Evolutionary conservation across 139 green algal species (phyloP), one percentile per base, ranked within the genome.

Genomic region (Zygnema cylindricum): DNA sequence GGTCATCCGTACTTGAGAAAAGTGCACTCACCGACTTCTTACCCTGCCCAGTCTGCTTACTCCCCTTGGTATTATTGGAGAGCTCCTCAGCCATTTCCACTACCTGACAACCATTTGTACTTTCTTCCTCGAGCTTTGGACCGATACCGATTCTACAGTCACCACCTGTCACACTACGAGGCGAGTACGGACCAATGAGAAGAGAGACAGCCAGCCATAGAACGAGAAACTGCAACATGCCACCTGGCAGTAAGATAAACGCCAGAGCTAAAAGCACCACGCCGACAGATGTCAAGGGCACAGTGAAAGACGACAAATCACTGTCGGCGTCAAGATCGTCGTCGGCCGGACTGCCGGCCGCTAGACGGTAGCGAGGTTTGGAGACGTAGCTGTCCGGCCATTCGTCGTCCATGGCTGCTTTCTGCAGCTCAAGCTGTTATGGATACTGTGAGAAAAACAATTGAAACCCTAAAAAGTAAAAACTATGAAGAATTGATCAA

Each of bases 61-160:
- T 16, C 71, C 71, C 36, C 71, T 79, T 79, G 36, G 7, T 79
- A 63, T 63, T 63, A 16, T 63, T 63, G 7, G 7, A 7, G 7
- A 25, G 49, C 49, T 63, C 16, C 49, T 88, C 75, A 36, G 77
- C 82, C n/a, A n/a, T n/a, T n/a, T n/a, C n/a, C n/a, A n/a, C n/a
- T n/a, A n/a, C n/a, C n/a, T n/a, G n/a, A n/a, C n/a, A n/a, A 40
- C 84, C 82, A 1, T 36, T 75, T 69, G 87, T 22, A 1, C 3
- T 0, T 39, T 88, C 35, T 42, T 42, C 35, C 42, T 81, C 39
- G 33, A 88, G 11, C 82, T 42, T 23, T 36, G 38, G 39, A 16
- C 82, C 82, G 22, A 88, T 71, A n/a, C 82, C 82, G 32, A 88
- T 75, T 32, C 82, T 1, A 55, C 82, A 88, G 82, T 88, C 82